phyloP scores from a whole-genome alignment of 2,329 filamentous ascomycete genomes.

The Microdochium bolleyi region DNA sequence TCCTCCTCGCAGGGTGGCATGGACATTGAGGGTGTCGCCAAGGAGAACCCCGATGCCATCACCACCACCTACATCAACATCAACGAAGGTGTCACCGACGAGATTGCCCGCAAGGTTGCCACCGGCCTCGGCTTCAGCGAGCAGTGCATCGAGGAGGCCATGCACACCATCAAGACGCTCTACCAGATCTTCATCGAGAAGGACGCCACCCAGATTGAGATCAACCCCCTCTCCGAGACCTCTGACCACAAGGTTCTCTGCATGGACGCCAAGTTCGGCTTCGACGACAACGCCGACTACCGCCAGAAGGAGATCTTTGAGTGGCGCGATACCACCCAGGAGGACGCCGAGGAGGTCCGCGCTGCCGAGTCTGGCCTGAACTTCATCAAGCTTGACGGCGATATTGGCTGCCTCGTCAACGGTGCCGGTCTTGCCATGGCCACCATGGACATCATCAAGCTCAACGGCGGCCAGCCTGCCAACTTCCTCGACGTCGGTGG shows the following conservation, averaged over 20 bases:
- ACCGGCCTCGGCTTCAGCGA: conserved; percentile 93
- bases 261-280: conserved; percentile 99
- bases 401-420: conserved; percentile 99
- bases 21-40: conserved; percentile 98
- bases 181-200: conserved; percentile 99
- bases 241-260: conserved; percentile 96
- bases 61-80: conserved; percentile 91
- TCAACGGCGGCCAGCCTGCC: conserved; percentile 90
- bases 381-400: conserved; percentile 99
- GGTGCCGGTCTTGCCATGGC: conserved; percentile 99
- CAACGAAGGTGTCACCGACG: conserved; percentile 89
- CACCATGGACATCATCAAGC: conserved; percentile 99
- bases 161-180: conserved; percentile 95
- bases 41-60: conserved; percentile 95
- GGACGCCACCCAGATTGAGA: conserved; percentile 98
- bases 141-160: conserved; percentile 93
- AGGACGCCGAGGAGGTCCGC: conserved; percentile 96
- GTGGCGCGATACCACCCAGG: conserved; percentile 90
- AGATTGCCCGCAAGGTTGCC: conserved; percentile 84
- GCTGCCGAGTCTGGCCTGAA: conserved; percentile 91
- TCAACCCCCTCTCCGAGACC: conserved; percentile 97
- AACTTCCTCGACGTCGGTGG: conserved; percentile 99
- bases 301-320: conserved; percentile 93
- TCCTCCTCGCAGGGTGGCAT: conserved; percentile 97
- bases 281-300: conserved; percentile 98